Percentiles rank a stretch among this genome's conserved stretches.
Evolutionary conservation across 2,329 filamentous ascomycete genomes (phyloP).

Genomic region (Cladophialophora immunda): DNA sequence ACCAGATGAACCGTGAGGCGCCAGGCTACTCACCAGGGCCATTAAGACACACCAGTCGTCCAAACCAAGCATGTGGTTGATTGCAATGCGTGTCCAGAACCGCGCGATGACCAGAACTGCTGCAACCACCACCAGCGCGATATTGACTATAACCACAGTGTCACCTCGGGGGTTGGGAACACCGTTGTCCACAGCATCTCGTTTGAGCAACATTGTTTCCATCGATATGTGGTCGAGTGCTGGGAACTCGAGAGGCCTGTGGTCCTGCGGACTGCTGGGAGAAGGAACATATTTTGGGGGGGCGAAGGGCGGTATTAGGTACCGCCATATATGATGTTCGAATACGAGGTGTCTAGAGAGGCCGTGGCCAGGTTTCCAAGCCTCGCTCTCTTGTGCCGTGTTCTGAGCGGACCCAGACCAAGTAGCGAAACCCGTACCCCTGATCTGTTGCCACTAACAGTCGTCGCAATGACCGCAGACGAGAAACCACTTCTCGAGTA

Average conservation of each 20-base stretch:
- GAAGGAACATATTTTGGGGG: background rate
- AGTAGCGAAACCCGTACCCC: slow-evolving; percentile 10
- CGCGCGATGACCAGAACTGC: slow-evolving; percentile 9
- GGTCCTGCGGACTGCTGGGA: background rate
- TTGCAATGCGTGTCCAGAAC: slow-evolving; percentile 19
- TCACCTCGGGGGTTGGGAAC: slow-evolving; percentile 17
- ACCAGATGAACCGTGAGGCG: no score
- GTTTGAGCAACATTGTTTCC: slow-evolving; percentile 2
- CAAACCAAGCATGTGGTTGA: slow-evolving; percentile 19
- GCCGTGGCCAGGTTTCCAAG: slow-evolving; percentile 16
- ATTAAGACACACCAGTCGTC: slow-evolving; percentile 19
- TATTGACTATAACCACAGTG: slow-evolving; percentile 15
- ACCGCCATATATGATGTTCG: slow-evolving; percentile 14
- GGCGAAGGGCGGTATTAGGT: background rate
- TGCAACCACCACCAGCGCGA: slow-evolving; percentile 19
- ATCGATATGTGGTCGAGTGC: slow-evolving; percentile 5
- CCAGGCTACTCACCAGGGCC: slow-evolving; percentile 11
- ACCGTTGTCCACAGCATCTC: slow-evolving; percentile 14
- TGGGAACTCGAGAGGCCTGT: slow-evolving; percentile 1
- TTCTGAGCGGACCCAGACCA: slow-evolving; percentile 9
- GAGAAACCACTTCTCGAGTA: background rate
- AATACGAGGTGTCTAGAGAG: slow-evolving; percentile 12
- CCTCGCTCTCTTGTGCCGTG: slow-evolving; percentile 7
- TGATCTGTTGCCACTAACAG: slow-evolving; percentile 4
- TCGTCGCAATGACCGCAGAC: background rate